These are phyloP conservation scores for Phytopythium vexans DNA, from an alignment of 352 stramenopile species.

Conservation along the genomic window DNA sequence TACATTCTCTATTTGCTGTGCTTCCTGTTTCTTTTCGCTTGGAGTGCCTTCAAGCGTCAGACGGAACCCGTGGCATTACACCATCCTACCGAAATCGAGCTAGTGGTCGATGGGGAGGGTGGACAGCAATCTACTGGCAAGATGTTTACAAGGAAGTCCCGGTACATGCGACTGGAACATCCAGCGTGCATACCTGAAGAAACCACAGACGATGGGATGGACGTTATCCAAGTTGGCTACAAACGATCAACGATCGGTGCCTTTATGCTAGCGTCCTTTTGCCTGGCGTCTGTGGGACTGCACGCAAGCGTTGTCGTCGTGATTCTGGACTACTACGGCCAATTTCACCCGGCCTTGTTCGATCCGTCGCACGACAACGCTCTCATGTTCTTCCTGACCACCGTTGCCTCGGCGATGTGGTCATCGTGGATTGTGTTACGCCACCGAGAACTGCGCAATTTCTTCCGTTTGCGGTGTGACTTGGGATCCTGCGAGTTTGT, in stretches of 20 bases:
- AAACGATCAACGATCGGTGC: slow-evolving; percentile 6
- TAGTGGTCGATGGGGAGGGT: no score
- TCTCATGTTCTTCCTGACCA: slow-evolving; percentile 23
- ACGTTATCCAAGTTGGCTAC: slow-evolving; percentile 22
- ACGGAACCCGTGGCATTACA: slow-evolving; percentile 2
- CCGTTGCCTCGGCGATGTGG: slow-evolving; percentile 13
- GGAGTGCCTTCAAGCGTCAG: slow-evolving; percentile 1
- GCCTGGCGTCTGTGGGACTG: slow-evolving; percentile 31
- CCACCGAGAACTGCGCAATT: slow-evolving; percentile 20
- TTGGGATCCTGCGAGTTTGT: slow-evolving; percentile 17
- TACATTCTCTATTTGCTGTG: slow-evolving; percentile 19
- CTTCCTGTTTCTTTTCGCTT: not conserved
- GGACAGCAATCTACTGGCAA: no score
- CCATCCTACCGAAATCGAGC: not conserved
- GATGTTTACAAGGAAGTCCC: no score
- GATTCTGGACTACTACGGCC: slow-evolving; percentile 49
- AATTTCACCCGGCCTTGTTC: slow-evolving; percentile 25
- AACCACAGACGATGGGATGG: not conserved
- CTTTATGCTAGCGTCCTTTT: slow-evolving; percentile 34
- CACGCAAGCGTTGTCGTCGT: slow-evolving; percentile 42
- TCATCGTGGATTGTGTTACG: slow-evolving; percentile 12
- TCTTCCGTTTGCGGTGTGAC: slow-evolving; percentile 11
- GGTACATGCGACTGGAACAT: slow-evolving; percentile 1
- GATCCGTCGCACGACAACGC: slow-evolving; percentile 15
- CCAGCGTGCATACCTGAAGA: not conserved